Percentiles rank a stretch among this genome's conserved stretches.
Evolutionary conservation across 768 basidiomycete genomes (phyloP).

Genomic region (Suillus weaverae): DNA sequence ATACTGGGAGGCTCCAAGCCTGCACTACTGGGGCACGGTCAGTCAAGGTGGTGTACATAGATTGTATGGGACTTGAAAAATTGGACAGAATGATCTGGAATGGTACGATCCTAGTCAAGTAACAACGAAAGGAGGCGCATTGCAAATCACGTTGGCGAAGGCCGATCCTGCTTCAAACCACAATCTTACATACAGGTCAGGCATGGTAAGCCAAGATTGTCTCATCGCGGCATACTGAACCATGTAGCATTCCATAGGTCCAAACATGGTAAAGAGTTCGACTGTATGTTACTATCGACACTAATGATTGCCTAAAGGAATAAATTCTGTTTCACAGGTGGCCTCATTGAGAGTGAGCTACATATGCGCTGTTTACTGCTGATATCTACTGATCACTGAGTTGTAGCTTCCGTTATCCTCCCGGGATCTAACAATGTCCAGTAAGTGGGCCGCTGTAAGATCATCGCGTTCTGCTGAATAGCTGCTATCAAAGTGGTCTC

Average conservation of each 20-base stretch:
- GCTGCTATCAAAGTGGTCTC: constrained; percentile 34
- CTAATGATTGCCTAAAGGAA: constrained; percentile 37
- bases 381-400: constrained; percentile 11
- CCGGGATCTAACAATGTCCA: constrained; percentile 44
- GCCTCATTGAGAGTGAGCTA: constrained; percentile 53
- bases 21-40: constrained; percentile 70
- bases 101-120: constrained; percentile 59
- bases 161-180: constrained; percentile 42
- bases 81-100: constrained; percentile 42
- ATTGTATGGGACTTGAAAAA: background rate
- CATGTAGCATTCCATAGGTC: constrained; percentile 18
- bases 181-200: constrained; percentile 46
- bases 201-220: constrained; percentile 31
- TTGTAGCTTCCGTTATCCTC: constrained; percentile 35
- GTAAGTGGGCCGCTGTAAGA: constrained; percentile 14
- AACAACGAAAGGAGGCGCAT: constrained; percentile 51
- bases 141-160: constrained; percentile 50
- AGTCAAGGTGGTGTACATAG: constrained; percentile 16
- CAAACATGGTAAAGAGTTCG: constrained; percentile 26
- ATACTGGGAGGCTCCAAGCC: constrained; percentile 52
- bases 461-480: constrained; percentile 10
- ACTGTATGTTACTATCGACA: background rate
- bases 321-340: constrained; percentile 82
- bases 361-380: background rate
- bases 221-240: constrained; percentile 31